phyloP scores from a whole-genome alignment of 495 filamentous ascomycete genomes.

The Cetradonia linearis region DNA sequence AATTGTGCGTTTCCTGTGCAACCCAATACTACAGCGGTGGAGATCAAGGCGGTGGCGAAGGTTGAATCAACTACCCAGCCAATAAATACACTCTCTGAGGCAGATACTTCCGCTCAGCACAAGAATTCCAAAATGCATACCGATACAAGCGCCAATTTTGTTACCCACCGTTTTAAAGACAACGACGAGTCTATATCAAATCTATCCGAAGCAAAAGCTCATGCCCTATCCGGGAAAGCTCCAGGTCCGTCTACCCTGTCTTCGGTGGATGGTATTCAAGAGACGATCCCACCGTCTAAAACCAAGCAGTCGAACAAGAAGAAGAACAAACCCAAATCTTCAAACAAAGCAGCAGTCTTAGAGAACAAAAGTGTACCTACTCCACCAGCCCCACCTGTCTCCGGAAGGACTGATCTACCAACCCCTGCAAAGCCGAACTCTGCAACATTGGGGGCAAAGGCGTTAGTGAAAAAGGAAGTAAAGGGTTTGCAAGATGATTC shows the following conservation, averaged over 20 bases:
- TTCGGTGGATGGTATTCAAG: not conserved
- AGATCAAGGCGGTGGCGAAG: not conserved
- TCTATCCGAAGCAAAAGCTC: not conserved
- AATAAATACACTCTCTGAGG: not conserved
- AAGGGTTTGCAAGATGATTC: not conserved
- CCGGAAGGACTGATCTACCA: not conserved
- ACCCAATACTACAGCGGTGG: not conserved
- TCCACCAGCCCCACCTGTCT: not conserved
- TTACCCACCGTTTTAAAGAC: not conserved
- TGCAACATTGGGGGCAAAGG: not conserved
- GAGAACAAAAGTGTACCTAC: not conserved
- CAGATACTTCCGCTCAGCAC: not conserved
- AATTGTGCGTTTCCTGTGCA: not conserved
- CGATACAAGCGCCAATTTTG: not conserved
- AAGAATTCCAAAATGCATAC: not conserved
- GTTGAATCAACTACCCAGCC: not conserved
- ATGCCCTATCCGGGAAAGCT: not conserved
- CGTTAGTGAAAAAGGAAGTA: not conserved
- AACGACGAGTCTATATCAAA: not conserved
- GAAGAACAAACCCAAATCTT: constrained; percentile 5
- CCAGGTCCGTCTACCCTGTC: not conserved
- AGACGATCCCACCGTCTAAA: not conserved
- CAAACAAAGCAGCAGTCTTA: not conserved
- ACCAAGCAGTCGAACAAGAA: not conserved
- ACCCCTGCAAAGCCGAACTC: not conserved